Evolutionary conservation across 129 eudicot genomes (phyloP).

Genomic region (Scalesia atractyloides): DNA sequence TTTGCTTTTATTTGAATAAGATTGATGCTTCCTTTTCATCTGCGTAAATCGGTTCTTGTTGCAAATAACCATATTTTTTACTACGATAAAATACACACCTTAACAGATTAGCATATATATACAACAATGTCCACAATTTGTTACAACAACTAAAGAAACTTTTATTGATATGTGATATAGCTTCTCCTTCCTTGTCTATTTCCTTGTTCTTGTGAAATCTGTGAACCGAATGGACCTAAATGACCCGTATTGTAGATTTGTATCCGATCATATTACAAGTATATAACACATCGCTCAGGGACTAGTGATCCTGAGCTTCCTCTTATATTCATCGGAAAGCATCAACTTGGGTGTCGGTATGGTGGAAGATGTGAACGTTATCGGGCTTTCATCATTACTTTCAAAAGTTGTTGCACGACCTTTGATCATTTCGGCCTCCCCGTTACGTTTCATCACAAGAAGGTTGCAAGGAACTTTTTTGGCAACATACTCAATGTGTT

Average conservation of each 20-base stretch:
- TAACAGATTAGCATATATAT: neutral
- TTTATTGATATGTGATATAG: conserved; percentile 12
- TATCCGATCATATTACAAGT: no score
- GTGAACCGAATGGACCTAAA: neutral
- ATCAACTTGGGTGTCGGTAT: conserved; percentile 34
- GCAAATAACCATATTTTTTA: no score
- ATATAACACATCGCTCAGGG: neutral
- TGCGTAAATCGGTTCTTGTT: neutral
- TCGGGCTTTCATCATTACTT: conserved; percentile 24
- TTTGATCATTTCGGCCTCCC: conserved; percentile 53
- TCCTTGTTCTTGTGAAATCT: conserved; percentile 27
- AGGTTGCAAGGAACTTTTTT: conserved; percentile 67
- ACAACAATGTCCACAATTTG: conserved; percentile 3
- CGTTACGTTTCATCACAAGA: conserved; percentile 57
- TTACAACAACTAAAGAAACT: neutral
- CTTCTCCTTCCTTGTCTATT: conserved; percentile 45
- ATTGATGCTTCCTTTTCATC: neutral
- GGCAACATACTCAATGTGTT: conserved; percentile 58
- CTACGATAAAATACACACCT: no score
- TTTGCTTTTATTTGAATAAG: conserved; percentile 15
- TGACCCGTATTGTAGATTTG: conserved; percentile 10
- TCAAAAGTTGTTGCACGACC: conserved; percentile 28
- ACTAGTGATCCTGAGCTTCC: conserved; percentile 25
- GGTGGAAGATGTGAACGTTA: neutral
- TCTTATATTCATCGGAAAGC: conserved; percentile 27